Percentiles rank a stretch among this genome's conserved stretches.
Conservation (phyloP, 306 rosid species). For the Vigna nakashimae region DNA sequence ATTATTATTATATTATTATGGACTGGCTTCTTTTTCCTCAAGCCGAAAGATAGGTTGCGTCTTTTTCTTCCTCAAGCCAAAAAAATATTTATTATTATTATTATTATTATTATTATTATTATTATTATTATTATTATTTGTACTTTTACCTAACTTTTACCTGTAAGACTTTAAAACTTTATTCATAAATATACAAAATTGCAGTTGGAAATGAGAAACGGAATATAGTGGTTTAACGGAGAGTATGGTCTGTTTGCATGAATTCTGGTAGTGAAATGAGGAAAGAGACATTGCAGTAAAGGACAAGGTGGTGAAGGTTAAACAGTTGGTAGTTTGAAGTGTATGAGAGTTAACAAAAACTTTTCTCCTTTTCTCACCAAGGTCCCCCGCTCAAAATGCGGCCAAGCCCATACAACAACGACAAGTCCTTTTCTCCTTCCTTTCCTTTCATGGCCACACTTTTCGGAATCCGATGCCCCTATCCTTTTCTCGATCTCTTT, state of each 20-base stretch:
- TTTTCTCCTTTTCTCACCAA: not conserved
- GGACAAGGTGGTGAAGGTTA: slow-evolving; percentile 18
- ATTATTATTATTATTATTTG: too few species aligned
- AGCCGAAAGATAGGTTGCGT: too few species aligned
- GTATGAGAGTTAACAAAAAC: slow-evolving; percentile 6
- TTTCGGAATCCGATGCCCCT: slow-evolving; percentile 64
- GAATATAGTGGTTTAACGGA: not conserved
- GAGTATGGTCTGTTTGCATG: not conserved
- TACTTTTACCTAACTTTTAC: too few species aligned
- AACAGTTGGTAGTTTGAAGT: too few species aligned
- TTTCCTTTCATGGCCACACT: slow-evolving; percentile 41
- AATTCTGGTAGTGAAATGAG: not conserved
- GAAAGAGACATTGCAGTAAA: not conserved
- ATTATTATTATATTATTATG: too few species aligned
- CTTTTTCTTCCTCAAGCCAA: too few species aligned
- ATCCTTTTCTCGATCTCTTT: not conserved
- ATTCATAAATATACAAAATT: too few species aligned
- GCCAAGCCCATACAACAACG: slow-evolving; percentile 42
- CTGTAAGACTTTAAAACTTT: too few species aligned
- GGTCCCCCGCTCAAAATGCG: slow-evolving; percentile 50
- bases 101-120: too few species aligned
- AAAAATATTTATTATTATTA: too few species aligned
- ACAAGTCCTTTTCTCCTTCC: slow-evolving; percentile 42
- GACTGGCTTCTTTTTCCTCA: too few species aligned
- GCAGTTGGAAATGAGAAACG: too few species aligned